These are phyloP conservation scores for Penicillium coprophilum DNA, from an alignment of 495 filamentous ascomycete species.

Conservation along the genomic window DNA sequence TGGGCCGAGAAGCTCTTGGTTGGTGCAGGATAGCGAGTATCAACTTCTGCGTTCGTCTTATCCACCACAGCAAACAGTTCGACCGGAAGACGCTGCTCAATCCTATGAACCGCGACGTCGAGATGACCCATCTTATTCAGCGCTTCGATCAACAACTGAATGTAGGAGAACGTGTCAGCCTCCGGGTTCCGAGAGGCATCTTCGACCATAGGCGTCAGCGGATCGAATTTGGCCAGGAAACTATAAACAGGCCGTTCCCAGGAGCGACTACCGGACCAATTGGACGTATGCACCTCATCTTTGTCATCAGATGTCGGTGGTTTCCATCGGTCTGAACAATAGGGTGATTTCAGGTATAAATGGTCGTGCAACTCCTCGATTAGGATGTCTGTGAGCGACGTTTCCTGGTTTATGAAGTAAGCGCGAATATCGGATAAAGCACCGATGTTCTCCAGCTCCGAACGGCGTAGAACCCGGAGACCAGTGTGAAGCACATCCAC, in stretches of 20 bases:
- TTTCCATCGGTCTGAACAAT: conserved; percentile 95
- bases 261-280: conserved; percentile 29
- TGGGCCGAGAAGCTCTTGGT: conserved; percentile 55
- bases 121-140: conserved; percentile 84
- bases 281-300: conserved; percentile 52
- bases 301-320: conserved; percentile 50
- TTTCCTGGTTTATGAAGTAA: conserved; percentile 92
- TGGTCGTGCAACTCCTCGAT: conserved; percentile 97
- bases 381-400: conserved; percentile 86
- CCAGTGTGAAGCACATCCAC: conserved; percentile 90
- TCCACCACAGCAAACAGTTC: conserved; percentile 94
- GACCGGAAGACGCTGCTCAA: conserved; percentile 90
- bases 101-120: conserved; percentile 78
- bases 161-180: conserved; percentile 90
- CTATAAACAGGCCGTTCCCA: conserved; percentile 68
- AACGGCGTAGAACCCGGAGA: conserved; percentile 73
- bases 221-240: conserved; percentile 79
- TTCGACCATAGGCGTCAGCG: conserved; percentile 69
- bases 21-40: conserved; percentile 78
- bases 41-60: conserved; percentile 89
- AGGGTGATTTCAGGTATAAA: conserved; percentile 93
- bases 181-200: conserved; percentile 90
- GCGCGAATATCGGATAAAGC: conserved; percentile 81
- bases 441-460: conserved; percentile 89
- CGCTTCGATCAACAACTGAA: conserved; percentile 82